Conservation (phyloP, 257 asterid species). For the Solanum megistacrolobum region DNA sequence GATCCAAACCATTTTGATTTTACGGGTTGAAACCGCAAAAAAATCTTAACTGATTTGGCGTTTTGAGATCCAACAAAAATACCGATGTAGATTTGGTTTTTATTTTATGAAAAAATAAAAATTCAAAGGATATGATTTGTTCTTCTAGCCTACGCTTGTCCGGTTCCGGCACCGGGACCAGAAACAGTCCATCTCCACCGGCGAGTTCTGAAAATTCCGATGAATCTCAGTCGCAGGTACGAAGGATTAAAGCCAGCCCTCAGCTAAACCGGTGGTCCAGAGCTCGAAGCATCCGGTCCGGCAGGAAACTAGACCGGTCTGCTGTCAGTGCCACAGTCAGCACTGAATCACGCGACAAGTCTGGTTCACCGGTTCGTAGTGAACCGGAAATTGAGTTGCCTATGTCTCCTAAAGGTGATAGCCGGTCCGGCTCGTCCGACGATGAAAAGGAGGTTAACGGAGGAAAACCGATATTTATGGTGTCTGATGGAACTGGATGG, state of each 20-base stretch:
- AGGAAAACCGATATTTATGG: constrained; percentile 68
- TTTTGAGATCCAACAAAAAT: neutral
- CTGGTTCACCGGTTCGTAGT: constrained; percentile 4
- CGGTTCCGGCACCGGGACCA: constrained; percentile 8
- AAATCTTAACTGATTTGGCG: neutral
- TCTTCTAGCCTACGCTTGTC: constrained; percentile 26
- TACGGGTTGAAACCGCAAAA: neutral
- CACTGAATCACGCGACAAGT: neutral
- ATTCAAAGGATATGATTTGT: constrained; percentile 23
- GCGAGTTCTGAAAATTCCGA: constrained; percentile 16
- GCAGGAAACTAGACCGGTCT: constrained; percentile 57
- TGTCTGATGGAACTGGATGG: constrained; percentile 97
- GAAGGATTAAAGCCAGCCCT: constrained; percentile 50
- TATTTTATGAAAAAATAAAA: neutral
- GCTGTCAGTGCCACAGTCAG: neutral
- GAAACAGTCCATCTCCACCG: constrained; percentile 12
- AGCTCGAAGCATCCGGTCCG: constrained; percentile 80
- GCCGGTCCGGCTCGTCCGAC: constrained; percentile 18
- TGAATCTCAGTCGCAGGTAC: constrained; percentile 20
- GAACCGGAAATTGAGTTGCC: neutral
- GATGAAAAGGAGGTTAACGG: constrained; percentile 18
- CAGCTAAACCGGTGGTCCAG: constrained; percentile 89
- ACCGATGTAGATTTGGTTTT: neutral
- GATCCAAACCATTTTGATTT: neutral
- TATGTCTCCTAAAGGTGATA: neutral